Base-by-base conservation (phyloP, 495 filamentous ascomycete genomes). In the Lasiosphaeris hirsuta region DNA sequence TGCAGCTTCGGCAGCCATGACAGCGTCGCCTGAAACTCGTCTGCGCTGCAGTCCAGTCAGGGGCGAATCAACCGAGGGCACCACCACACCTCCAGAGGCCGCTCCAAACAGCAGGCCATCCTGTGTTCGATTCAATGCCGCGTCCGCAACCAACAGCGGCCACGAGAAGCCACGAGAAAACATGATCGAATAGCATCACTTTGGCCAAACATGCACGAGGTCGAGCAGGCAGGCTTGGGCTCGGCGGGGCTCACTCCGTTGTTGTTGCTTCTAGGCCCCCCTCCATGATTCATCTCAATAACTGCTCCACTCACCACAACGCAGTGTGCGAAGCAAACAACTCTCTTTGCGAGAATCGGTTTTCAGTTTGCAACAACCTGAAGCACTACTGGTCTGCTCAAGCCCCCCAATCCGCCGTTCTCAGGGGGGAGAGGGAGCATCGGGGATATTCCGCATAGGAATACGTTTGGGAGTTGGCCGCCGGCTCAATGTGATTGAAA, bases 21-120 rank as follows among this genome's bases (percentile, higher is more conserved):
- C 59, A 58, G 59, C 46, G 44, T 57, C 60, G 62, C 58, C 61
- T 71, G 68, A 71, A 71, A 71, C 68, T 67, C 63, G 68, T 68
- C 68, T 63, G 59, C 63, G 59, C 63, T 67, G 51, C 52, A 63
- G 60, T 54, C 51, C 52, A 63, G 60, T 54, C 51, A 58, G 65
- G 56, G 58, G 63, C 57, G 42, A 50, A 65, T 61, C 63, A 45
- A 55, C 52, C 52, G 54, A 47, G 17, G 44, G 36, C 34, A 54
- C 47, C 53, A 55, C 53, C 53, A 45, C 34, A 45, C 53, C 43
- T 19, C 30, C 14, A 18, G n/a, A n/a, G n/a, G 7, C 37, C 51
- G 23, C 49, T 19, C 23, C 23, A 30, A 30, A 30, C 23, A 18
- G 17, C 42, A 14, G 10, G 17, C 40, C 15, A 14, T 38, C 19